These are phyloP conservation scores for Solanum megistacrolobum DNA, from an alignment of 257 asterid species.

Conservation along the genomic window DNA sequence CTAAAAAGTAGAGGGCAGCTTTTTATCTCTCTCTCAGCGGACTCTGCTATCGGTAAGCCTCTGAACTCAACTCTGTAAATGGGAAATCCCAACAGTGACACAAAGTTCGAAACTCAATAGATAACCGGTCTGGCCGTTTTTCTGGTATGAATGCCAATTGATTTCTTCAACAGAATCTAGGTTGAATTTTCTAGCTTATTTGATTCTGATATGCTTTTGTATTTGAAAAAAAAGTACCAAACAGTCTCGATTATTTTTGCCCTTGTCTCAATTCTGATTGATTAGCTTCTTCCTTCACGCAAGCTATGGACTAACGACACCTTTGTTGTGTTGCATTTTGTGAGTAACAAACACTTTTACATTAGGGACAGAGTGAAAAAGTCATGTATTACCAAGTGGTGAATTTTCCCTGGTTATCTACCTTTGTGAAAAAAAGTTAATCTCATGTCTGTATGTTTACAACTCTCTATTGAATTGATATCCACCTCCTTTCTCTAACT, in stretches of 20 bases:
- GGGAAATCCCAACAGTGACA: not conserved
- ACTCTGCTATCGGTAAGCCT: not conserved
- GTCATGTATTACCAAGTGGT: not conserved
- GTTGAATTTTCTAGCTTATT: too few species aligned
- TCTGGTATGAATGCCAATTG: not conserved
- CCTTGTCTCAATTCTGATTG: not conserved
- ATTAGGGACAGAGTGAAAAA: not conserved
- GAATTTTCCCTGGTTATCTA: not conserved
- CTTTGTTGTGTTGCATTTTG: not conserved
- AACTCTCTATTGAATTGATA: not conserved
- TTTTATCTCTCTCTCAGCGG: not conserved
- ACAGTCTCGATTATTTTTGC: too few species aligned
- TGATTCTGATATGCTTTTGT: too few species aligned
- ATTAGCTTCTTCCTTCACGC: not conserved
- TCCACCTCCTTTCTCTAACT: not conserved
- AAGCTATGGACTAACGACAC: not conserved
- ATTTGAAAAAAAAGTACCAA: too few species aligned
- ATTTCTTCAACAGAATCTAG: too few species aligned
- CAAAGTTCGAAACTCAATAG: not conserved
- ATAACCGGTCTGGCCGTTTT: not conserved
- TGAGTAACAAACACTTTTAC: not conserved
- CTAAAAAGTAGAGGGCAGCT: too few species aligned
- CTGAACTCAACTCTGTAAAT: not conserved
- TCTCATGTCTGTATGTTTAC: not conserved
- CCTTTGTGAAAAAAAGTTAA: not conserved